Evolutionary conservation across 345 rosid genomes (phyloP), one percentile per base, ranked within the genome.

Genomic region (Balakata baccata): DNA sequence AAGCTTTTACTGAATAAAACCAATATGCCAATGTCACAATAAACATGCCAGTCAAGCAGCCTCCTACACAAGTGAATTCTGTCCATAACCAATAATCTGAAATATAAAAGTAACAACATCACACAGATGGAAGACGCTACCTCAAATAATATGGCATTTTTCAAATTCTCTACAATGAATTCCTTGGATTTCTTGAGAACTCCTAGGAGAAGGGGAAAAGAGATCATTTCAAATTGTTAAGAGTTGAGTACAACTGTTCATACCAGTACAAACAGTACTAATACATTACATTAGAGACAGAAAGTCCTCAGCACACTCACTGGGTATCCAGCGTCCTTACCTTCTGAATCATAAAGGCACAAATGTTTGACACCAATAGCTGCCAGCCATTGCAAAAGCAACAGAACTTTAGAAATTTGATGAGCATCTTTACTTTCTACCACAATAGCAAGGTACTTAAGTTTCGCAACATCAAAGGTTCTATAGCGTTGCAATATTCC

Each of bases 321-420:
- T 23, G 43, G 13, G 45, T 38, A 59, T 56, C 67, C 18, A 23
- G n/a, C 54, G 68, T 16, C 43, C 51, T 79, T 79, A 95, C 98
- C 97, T 93, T 89, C 87, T 0, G 77, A 43, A 80, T 95, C 99
- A 79, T 87, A 95, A 3, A 95, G 87, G 81, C 93, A 92, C 43
- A 89, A 77, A 67, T 74, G 85, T 74, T 84, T 90, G 52, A 89
- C 85, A 11, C 99, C 94, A 75, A 95, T 76, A 78, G 77, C 82
- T 34, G 18, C 70, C 68, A 91, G 68, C 92, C 92, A 88, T 41
- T 78, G 85, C 85, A 95, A 74, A 75, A 90, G 99, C 83, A 85
- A 64, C 62, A 90, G 57, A 56, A 89, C 75, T 75, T 85, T 71
- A 7, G 82, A 69, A 70, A 65, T 88, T 49, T 81, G 81, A 45